These are phyloP conservation scores for Diaporthe sp. DNA, from an alignment of 2,329 filamentous ascomycete genomes.

Conservation along the genomic window DNA sequence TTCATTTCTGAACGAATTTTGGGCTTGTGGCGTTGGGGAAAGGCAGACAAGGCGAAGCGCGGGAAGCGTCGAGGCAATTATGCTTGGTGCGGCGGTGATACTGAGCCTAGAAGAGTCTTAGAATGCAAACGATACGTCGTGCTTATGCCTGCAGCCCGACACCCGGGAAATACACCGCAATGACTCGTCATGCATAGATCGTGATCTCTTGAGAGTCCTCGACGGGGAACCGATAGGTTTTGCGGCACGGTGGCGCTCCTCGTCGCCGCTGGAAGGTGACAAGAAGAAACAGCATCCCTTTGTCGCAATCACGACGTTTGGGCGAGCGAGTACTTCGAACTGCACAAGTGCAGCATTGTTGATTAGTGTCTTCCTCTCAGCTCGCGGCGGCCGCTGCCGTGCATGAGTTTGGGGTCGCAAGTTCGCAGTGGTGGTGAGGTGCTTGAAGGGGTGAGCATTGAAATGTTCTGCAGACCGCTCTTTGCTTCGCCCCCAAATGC, in stretches of 20 bases:
- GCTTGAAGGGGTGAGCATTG: slow-evolving; percentile 1
- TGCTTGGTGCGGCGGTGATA: not conserved
- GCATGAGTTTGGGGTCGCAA: not conserved
- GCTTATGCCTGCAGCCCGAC: not conserved
- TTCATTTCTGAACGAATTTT: not conserved
- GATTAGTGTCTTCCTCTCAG: not conserved
- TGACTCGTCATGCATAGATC: slow-evolving; percentile 26
- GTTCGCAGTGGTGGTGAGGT: slow-evolving; percentile 10
- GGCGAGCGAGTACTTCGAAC: not conserved
- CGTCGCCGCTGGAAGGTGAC: not conserved
- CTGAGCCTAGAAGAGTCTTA: not conserved
- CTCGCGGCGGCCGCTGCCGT: slow-evolving; percentile 15
- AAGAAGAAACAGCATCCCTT: too few relatives aligned
- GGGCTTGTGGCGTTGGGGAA: not conserved
- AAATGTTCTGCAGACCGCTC: slow-evolving; percentile 15
- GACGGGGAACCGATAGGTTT: not conserved
- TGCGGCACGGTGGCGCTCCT: not conserved
- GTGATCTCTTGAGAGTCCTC: not conserved
- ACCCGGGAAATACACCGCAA: not conserved
- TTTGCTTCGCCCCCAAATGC: slow-evolving; percentile 24
- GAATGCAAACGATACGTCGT: not conserved
- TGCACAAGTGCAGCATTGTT: not conserved
- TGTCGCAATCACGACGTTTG: not conserved
- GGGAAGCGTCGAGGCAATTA: not conserved
- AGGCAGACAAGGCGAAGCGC: slow-evolving; percentile 8